Evolutionary conservation across 1,284 basidiomycete genomes (phyloP).

Genomic region (Somion occarium): DNA sequence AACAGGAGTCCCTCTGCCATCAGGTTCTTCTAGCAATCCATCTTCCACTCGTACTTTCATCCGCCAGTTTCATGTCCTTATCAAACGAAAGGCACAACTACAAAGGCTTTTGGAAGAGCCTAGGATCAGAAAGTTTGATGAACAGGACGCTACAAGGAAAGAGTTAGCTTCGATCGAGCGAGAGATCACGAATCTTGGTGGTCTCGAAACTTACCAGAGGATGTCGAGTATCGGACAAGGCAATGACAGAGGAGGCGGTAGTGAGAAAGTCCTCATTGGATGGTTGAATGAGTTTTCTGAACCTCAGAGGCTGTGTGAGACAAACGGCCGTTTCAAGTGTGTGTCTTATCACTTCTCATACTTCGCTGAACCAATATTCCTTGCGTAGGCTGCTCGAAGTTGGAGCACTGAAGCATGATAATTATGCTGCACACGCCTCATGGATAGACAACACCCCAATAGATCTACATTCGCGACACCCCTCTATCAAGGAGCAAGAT

Average conservation of each 20-base stretch:
- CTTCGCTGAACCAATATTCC: not conserved
- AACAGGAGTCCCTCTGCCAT: conserved; percentile 7
- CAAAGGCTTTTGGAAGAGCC: conserved; percentile 21
- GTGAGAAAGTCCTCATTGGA: conserved; percentile 68
- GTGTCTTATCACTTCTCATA: not conserved
- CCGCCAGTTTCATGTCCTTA: conserved; percentile 62
- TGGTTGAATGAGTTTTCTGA: conserved; percentile 64
- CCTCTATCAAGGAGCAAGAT: conserved; percentile 75
- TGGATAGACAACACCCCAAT: conserved; percentile 78
- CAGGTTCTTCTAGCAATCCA: conserved; percentile 37
- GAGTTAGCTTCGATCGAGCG: conserved; percentile 47
- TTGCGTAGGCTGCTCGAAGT: conserved; percentile 77
- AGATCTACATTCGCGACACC: conserved; percentile 78
- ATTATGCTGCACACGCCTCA: conserved; percentile 56
- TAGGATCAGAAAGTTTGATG: conserved; percentile 3
- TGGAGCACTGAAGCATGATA: conserved; percentile 80
- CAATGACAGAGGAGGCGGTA: conserved; percentile 78
- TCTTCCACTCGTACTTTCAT: conserved; percentile 60
- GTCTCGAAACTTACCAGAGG: conserved; percentile 72
- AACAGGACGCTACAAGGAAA: conserved; percentile 16
- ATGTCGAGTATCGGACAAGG: conserved; percentile 81
- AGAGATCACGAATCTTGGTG: conserved; percentile 67
- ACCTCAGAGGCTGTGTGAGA: conserved; percentile 25
- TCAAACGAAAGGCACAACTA: conserved; percentile 56
- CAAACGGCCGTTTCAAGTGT: conserved; percentile 33